Percentiles rank a stretch among this genome's conserved stretches.
These are phyloP conservation scores for Zygoascus tannicola DNA, from an alignment of 805 yeast genomes.

Conservation along the genomic window DNA sequence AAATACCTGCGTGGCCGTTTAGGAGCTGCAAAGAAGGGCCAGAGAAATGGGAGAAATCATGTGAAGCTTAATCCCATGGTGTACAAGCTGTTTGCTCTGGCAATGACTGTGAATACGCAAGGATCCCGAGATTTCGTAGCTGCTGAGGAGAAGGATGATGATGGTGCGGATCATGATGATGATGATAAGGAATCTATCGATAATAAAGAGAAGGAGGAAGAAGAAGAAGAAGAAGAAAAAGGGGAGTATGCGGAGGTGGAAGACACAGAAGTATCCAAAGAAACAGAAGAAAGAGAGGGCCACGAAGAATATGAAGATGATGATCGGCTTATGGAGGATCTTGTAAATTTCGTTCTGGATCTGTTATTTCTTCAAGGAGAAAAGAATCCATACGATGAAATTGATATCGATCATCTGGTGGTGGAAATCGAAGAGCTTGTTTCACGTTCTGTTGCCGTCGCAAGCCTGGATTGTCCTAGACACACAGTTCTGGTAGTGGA, in stretches of 20 bases:
- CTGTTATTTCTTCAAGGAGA: conserved; percentile 54
- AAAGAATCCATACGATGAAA: conserved; percentile 53
- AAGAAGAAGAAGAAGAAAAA: too few relatives aligned
- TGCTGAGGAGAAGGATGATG: neutral
- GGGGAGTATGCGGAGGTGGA: too few relatives aligned
- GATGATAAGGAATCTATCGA: conserved; percentile 28
- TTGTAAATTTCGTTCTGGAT: conserved; percentile 55
- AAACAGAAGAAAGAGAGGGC: too few relatives aligned
- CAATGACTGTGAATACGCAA: neutral
- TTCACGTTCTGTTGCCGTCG: conserved; percentile 5
- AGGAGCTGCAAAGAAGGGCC: conserved; percentile 14
- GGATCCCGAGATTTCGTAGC: neutral
- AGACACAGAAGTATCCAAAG: too few relatives aligned
- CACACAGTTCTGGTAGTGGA: conserved; percentile 70
- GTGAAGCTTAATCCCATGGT: neutral
- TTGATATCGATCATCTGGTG: conserved; percentile 48
- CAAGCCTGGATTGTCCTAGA: conserved; percentile 18
- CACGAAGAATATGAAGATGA: conserved; percentile 25
- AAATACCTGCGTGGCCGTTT: conserved; percentile 39
- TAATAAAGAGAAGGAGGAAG: too few relatives aligned
- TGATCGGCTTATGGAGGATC: conserved; percentile 46
- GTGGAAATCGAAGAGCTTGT: conserved; percentile 38
- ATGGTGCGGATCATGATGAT: conserved; percentile 27
- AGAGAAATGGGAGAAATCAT: neutral
- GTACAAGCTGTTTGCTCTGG: neutral